Percentiles rank a stretch among this genome's conserved stretches.
Conservation (phyloP, 2,329 filamentous ascomycete genomes). For the Pseudogymnoascus sp. region DNA sequence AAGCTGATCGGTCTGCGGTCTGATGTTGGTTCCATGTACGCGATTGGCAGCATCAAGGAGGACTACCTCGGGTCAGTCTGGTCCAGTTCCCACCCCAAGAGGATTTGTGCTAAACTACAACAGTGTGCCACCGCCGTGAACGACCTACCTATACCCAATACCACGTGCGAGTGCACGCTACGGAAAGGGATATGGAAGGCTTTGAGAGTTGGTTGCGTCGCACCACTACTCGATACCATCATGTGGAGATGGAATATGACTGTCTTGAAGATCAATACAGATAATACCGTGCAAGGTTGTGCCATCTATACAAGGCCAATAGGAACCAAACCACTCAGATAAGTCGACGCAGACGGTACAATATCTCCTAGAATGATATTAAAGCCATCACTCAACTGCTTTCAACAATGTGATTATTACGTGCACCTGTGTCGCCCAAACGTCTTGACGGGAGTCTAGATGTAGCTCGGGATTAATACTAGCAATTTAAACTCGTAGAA, state of each 20-base stretch:
- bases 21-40: slow-evolving; percentile 91
- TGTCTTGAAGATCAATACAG: background rate
- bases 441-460: too few relatives aligned
- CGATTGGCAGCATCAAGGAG: slow-evolving; percentile 94
- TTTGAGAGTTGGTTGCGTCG: background rate
- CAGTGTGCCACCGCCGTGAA: slow-evolving; percentile 9
- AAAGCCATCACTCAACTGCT: background rate
- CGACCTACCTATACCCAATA: background rate
- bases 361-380: slow-evolving; percentile 1
- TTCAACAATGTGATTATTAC: background rate
- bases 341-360: background rate
- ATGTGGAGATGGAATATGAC: background rate
- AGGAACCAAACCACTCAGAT: slow-evolving; percentile 3
- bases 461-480: too few relatives aligned
- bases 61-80: slow-evolving; percentile 58
- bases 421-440: background rate
- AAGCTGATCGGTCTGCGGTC: slow-evolving; percentile 92
- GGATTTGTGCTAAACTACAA: background rate
- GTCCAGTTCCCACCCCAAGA: background rate
- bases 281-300: background rate
- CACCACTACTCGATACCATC: background rate
- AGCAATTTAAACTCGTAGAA: too few relatives aligned
- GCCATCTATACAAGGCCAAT: slow-evolving; percentile 4
- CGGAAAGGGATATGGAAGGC: background rate
- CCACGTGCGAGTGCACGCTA: background rate